Conservation (phyloP, 352 stramenopile genomes). For the Phytopythium aichiense region DNA sequence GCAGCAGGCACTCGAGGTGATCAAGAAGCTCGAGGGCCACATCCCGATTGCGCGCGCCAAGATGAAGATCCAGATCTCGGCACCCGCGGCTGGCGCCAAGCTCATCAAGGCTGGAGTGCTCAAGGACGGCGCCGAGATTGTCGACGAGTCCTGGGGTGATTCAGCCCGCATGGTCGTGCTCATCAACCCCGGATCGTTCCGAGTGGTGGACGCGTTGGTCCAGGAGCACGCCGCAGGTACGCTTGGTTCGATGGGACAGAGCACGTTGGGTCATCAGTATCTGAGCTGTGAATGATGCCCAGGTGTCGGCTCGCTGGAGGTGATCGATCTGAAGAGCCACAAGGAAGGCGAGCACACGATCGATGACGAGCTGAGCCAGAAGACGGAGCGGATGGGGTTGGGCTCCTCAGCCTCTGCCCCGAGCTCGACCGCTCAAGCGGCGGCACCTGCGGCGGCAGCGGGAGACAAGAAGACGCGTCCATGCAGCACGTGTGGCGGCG, state of each 20-base stretch:
- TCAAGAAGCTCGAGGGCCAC: constrained; percentile 90
- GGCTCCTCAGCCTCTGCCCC: constrained; percentile 14
- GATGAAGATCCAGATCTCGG: constrained; percentile 93
- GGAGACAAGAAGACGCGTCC: constrained; percentile 46
- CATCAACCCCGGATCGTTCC: constrained; percentile 75
- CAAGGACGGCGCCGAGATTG: constrained; percentile 60
- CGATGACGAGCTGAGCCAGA: constrained; percentile 89
- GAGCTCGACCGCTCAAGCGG: constrained; percentile 5
- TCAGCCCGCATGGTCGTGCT: constrained; percentile 60
- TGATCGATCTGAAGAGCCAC: constrained; percentile 91
- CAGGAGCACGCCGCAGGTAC: constrained; percentile 46
- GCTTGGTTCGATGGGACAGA: background rate
- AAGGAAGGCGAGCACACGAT: constrained; percentile 90
- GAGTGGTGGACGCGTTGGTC: constrained; percentile 66
- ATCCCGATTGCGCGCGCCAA: constrained; percentile 96
- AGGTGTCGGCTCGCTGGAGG: constrained; percentile 74
- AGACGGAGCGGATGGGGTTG: constrained; percentile 68
- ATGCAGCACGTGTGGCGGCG: constrained; percentile 92
- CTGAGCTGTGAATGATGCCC: background rate
- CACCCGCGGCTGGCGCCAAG: constrained; percentile 37
- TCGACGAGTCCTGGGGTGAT: constrained; percentile 60
- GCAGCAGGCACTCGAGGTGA: constrained; percentile 96
- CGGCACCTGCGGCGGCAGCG: constrained; percentile 7
- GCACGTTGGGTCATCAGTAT: background rate
- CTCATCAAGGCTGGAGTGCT: constrained; percentile 56